These are phyloP conservation scores for Globisporangium cylindrosporum DNA, from an alignment of 352 stramenopile genomes.

Conservation along the genomic window DNA sequence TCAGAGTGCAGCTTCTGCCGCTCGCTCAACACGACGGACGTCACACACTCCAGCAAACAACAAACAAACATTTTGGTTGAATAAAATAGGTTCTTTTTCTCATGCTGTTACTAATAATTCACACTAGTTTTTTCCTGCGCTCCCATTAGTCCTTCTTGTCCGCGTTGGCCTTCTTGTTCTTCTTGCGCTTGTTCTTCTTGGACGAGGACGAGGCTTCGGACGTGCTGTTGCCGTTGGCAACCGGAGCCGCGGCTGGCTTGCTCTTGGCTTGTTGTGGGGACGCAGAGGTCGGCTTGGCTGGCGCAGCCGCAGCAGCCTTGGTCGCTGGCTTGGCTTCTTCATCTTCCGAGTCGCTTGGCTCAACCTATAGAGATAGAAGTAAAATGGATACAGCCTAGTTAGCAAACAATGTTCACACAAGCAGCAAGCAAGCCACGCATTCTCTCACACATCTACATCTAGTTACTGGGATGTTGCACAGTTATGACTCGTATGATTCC, in stretches of 20 bases:
- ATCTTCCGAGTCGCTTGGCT: constrained; percentile 42
- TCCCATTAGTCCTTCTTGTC: constrained; percentile 11
- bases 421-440: not conserved
- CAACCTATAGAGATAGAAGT: constrained; percentile 18
- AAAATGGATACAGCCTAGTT: not conserved
- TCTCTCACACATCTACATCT: not conserved
- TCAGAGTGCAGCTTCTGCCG: not conserved
- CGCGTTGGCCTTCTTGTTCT: constrained; percentile 39
- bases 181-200: constrained; percentile 67
- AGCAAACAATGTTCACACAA: constrained; percentile 6
- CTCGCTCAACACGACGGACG: not conserved
- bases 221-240: not conserved
- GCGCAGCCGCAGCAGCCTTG: constrained; percentile 17
- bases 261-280: constrained; percentile 4
- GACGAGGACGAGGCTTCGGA: constrained; percentile 18
- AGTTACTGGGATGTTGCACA: constrained; percentile 70
- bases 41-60: not conserved
- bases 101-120: not conserved
- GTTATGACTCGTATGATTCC: constrained; percentile 93
- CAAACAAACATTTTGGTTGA: not conserved
- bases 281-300: constrained; percentile 20
- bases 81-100: not conserved
- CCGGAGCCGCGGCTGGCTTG: constrained; percentile 12
- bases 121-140: not conserved
- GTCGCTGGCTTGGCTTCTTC: constrained; percentile 27